A percentile compares a stretch with the other conserved stretches of the same genome.
Evolutionary conservation across 805 yeast genomes (phyloP).

Genomic region (Ogataea kodamae): DNA sequence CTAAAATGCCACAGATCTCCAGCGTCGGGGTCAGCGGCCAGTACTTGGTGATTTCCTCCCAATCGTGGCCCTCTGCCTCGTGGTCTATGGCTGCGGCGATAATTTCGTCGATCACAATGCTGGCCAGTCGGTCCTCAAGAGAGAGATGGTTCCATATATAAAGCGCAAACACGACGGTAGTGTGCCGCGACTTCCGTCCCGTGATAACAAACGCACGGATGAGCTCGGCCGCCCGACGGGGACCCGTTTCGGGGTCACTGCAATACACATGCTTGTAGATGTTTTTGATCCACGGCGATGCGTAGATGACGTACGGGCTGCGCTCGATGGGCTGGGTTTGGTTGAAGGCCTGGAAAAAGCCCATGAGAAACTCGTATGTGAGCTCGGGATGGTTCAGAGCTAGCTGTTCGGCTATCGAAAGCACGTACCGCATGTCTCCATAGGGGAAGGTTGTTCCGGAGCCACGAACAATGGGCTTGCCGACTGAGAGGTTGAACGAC

Average conservation of each 20-base stretch:
- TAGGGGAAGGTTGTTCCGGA: conserved; percentile 65
- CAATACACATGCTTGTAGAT: conserved; percentile 55
- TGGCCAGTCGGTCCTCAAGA: conserved; percentile 54
- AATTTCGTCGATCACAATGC: conserved; percentile 66
- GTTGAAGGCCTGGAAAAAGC: conserved; percentile 51
- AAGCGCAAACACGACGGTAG: conserved; percentile 52
- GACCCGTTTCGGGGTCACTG: conserved; percentile 54
- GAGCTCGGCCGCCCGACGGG: conserved; percentile 55
- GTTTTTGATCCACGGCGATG: conserved; percentile 74
- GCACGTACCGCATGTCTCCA: conserved; percentile 59
- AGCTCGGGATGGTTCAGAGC: conserved; percentile 54
- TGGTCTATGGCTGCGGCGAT: conserved; percentile 71
- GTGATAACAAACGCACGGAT: conserved; percentile 60
- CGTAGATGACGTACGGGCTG: conserved; percentile 45
- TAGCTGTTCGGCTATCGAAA: conserved; percentile 52
- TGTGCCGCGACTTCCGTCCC: conserved; percentile 46
- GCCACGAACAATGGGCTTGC: conserved; percentile 51
- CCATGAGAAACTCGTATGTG: conserved; percentile 52
- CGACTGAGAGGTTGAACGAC: conserved; percentile 58
- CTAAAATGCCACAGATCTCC: conserved; percentile 65
- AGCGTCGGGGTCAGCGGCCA: conserved; percentile 64
- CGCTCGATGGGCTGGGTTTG: conserved; percentile 34
- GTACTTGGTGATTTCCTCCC: conserved; percentile 61
- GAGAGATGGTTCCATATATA: conserved; percentile 68
- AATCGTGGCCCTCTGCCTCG: conserved; percentile 69